These are phyloP conservation scores for Amanita polypyramis DNA, from an alignment of 768 basidiomycete genomes.

Conservation along the genomic window DNA sequence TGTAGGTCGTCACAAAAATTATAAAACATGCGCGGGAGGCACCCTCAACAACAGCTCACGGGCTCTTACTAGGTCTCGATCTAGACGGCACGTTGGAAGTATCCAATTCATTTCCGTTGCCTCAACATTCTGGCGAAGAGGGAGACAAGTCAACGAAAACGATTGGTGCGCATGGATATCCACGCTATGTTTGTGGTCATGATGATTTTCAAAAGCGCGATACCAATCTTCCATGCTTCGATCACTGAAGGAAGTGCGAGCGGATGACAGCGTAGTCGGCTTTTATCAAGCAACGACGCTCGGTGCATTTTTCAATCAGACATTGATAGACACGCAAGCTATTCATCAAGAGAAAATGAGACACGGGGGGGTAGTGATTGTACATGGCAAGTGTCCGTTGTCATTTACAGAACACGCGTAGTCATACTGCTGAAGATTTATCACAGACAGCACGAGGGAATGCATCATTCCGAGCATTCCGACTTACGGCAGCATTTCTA, in stretches of 20 bases:
- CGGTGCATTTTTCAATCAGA: slow-evolving; percentile 79
- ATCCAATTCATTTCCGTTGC: slow-evolving; percentile 83
- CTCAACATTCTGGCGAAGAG: slow-evolving; percentile 61
- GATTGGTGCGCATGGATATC: slow-evolving; percentile 39
- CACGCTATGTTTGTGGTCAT: slow-evolving; percentile 1
- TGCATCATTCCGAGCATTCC: slow-evolving; percentile 83
- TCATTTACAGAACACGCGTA: background rate
- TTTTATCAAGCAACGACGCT: slow-evolving; percentile 88
- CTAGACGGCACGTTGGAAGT: slow-evolving; percentile 86
- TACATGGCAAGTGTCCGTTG: slow-evolving; percentile 52
- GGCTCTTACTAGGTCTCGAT: slow-evolving; percentile 84
- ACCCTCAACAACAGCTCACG: slow-evolving; percentile 63
- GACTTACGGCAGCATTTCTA: slow-evolving; percentile 69
- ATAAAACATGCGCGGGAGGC: slow-evolving; percentile 85
- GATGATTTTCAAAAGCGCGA: slow-evolving; percentile 35
- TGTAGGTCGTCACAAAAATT: slow-evolving; percentile 85
- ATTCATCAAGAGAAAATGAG: slow-evolving; percentile 78
- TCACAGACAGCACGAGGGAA: slow-evolving; percentile 75
- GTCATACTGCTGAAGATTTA: slow-evolving; percentile 39
- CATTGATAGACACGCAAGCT: slow-evolving; percentile 71
- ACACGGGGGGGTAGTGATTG: slow-evolving; percentile 77
- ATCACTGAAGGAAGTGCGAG: slow-evolving; percentile 82
- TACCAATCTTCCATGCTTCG: slow-evolving; percentile 82
- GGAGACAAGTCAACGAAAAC: slow-evolving; percentile 76
- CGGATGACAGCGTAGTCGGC: slow-evolving; percentile 86